Evolutionary conservation across 192 early-diverging fungal genomes (phyloP), one percentile per base, ranked within the genome.

Genomic region (Rhizoclosmatium globosum): DNA sequence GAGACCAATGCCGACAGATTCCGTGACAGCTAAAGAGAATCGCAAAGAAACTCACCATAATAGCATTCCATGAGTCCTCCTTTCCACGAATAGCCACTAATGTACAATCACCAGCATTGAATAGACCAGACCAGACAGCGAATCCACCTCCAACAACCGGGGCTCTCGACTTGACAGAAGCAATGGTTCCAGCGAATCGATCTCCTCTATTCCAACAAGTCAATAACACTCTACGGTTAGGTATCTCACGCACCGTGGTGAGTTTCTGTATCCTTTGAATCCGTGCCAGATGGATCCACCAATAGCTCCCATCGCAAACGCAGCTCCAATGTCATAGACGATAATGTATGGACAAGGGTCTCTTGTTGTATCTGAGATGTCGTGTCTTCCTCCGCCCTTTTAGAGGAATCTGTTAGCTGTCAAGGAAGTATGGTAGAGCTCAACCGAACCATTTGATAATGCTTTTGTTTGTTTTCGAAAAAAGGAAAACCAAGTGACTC

Each of bases 1-100:
- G 31, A 31, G 31, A 31, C 31, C 31, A 31, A 31, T 0, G 0
- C 31, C 31, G 31, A 31, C 31, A 31, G 31, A 31, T 31, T 31
- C 31, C 31, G 31, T 31, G 0, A 31, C 31, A 31, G 31, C 31
- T 0, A 31, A 0, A 31, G 31, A 31, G 50, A 53, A 53, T 7
- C 50, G 9, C 50, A 7, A 53, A 53, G 50, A 53, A 31, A 62
- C 74, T 47, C 48, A 76, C 74, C 76, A 87, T 82, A 73, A 99
- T 99, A 11, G 97, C 89, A 85, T 99, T 99, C 98, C 98, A 99
- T 21, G 96, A 93, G 87, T 99, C 98, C 80, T 99, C 98, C 92
- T 98, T 99, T 82, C 95, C 95, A 84, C 98, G 91, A 46, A 98
- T 84, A 67, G 93, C 91, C 77, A 95, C 96, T 68, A 99, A 86